Conservation (phyloP, 2,329 filamentous ascomycete genomes). For the Leptoxyphium fumago region DNA sequence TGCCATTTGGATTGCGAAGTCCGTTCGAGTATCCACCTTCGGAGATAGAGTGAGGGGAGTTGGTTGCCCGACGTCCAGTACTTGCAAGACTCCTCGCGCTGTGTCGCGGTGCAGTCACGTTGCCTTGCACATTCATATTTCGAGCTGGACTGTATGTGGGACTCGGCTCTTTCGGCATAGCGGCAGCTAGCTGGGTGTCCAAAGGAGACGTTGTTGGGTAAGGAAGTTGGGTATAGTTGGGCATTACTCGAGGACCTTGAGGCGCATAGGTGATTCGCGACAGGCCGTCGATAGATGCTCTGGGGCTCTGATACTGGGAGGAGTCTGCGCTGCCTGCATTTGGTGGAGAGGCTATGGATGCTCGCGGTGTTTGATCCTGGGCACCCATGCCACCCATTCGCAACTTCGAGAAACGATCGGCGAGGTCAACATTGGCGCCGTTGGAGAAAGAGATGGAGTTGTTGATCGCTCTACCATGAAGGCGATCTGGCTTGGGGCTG, state of each 20-base stretch:
- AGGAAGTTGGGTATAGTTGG: slow-evolving; percentile 18
- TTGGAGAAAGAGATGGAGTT: slow-evolving; percentile 18
- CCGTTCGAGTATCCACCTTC: slow-evolving; percentile 21
- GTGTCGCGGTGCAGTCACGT: slow-evolving; percentile 49
- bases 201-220: slow-evolving; percentile 33
- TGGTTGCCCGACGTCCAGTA: slow-evolving; percentile 34
- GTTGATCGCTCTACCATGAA: slow-evolving; percentile 46
- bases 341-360: slow-evolving; percentile 12
- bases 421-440: slow-evolving; percentile 29
- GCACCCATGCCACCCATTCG: slow-evolving; percentile 7
- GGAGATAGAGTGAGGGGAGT: slow-evolving; percentile 28
- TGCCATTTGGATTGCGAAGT: slow-evolving; percentile 7
- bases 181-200: slow-evolving; percentile 37
- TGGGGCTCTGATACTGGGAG: slow-evolving; percentile 25
- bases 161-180: slow-evolving; percentile 55
- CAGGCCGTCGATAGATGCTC: slow-evolving; percentile 11
- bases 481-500: slow-evolving; percentile 48
- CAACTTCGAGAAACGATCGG: slow-evolving; percentile 19
- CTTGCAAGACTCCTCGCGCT: slow-evolving; percentile 50
- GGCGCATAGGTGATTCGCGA: slow-evolving; percentile 13
- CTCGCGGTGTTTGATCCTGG: slow-evolving; percentile 12
- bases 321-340: slow-evolving; percentile 23
- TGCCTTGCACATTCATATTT: slow-evolving; percentile 51
- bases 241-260: slow-evolving; percentile 41
- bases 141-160: slow-evolving; percentile 67